A percentile compares a stretch with the other conserved stretches of the same genome.
Evolutionary conservation across 1,139 yeast species (phyloP).

Genomic region (Pneumocystis canis): DNA sequence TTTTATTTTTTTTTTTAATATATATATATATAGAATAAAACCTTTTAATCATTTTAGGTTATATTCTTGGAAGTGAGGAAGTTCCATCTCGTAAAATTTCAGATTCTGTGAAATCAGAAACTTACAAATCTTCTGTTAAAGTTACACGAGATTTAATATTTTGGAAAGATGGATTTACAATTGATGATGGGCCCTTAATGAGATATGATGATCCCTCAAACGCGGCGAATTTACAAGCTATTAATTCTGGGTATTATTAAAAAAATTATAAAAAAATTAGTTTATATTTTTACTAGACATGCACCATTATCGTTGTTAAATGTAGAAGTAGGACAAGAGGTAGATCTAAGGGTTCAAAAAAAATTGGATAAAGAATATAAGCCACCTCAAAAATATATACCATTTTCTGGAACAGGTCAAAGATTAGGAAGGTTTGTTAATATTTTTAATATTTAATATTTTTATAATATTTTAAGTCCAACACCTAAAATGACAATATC

Average conservation of each 20-base stretch:
- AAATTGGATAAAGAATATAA: conserved; percentile 67
- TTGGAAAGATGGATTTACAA: conserved; percentile 93
- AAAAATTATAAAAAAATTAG: neutral
- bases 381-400: conserved; percentile 51
- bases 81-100: conserved; percentile 27
- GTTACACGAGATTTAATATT: conserved; percentile 70
- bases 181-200: conserved; percentile 75
- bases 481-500: conserved; percentile 21
- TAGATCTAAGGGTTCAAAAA: conserved; percentile 78
- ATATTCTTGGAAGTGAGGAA: conserved; percentile 54
- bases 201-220: conserved; percentile 86
- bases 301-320: conserved; percentile 80
- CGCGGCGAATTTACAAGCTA: conserved; percentile 56
- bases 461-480: conserved; percentile 25
- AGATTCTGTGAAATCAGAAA: conserved; percentile 18
- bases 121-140: conserved; percentile 31
- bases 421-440: conserved; percentile 43
- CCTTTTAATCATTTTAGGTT: conserved; percentile 57
- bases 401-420: conserved; percentile 73
- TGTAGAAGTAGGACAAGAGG: conserved; percentile 83
- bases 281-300: conserved; percentile 24
- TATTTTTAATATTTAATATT: conserved; percentile 23
- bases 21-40: conserved; percentile 8
- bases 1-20: too few relatives aligned
- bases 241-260: conserved; percentile 47